phyloP scores from a whole-genome alignment of 768 basidiomycete genomes.

The Tylopilus cervinicoccineus region DNA sequence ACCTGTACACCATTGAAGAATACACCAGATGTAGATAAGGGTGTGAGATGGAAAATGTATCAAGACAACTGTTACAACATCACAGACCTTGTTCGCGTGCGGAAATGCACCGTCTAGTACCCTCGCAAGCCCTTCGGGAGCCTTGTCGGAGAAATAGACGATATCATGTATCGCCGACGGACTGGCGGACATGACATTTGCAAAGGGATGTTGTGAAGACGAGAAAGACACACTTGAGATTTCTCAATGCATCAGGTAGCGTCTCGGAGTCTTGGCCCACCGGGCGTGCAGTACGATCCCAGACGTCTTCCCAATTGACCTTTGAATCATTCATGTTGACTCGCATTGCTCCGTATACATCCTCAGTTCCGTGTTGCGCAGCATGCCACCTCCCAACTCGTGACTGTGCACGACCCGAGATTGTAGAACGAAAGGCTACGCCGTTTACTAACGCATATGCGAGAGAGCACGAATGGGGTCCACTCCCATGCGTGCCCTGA shows the following conservation, averaged over 20 bases:
- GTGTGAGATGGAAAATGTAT: neutral
- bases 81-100: slow-evolving; percentile 45
- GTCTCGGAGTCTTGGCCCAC: neutral
- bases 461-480: slow-evolving; percentile 50
- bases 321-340: neutral
- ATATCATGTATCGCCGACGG: slow-evolving; percentile 27
- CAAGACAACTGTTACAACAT: neutral
- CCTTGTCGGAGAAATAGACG: slow-evolving; percentile 53
- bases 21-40: neutral
- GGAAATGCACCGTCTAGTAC: slow-evolving; percentile 40
- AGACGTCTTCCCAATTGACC: slow-evolving; percentile 50
- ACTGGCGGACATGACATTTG: slow-evolving; percentile 8
- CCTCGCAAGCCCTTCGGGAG: slow-evolving; percentile 52
- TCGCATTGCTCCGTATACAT: neutral
- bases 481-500: slow-evolving; percentile 7
- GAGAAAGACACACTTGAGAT: slow-evolving; percentile 23
- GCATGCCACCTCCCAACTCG: slow-evolving; percentile 76
- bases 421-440: slow-evolving; percentile 56
- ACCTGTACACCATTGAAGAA: slow-evolving; percentile 37
- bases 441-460: slow-evolving; percentile 46
- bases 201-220: neutral
- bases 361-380: slow-evolving; percentile 31
- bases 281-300: slow-evolving; percentile 33
- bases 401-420: slow-evolving; percentile 52
- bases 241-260: slow-evolving; percentile 39